Conservation (phyloP, 2,329 filamentous ascomycete genomes). For the Cladosporium velox region DNA sequence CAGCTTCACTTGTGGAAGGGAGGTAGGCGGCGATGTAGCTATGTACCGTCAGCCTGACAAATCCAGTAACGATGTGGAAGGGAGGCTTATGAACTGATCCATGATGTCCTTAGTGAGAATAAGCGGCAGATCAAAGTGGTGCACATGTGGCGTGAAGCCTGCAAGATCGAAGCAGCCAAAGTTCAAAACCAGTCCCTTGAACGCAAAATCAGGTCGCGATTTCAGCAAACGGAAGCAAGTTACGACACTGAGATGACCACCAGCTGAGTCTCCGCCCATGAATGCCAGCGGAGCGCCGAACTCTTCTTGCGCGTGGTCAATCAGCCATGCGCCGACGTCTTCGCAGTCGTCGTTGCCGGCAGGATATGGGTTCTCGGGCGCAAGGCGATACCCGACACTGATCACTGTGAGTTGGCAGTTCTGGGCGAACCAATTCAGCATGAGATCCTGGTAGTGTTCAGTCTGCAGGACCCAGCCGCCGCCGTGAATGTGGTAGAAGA, state of each 20-base stretch:
- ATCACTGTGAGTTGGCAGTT: slow-evolving; percentile 52
- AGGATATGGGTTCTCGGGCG: slow-evolving; percentile 61
- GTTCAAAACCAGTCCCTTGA: slow-evolving; percentile 55
- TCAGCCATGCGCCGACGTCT: slow-evolving; percentile 57
- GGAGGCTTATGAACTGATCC: slow-evolving; percentile 34
- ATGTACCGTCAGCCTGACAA: background rate
- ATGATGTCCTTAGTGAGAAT: slow-evolving; percentile 53
- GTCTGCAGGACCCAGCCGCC: slow-evolving; percentile 50
- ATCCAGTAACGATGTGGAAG: background rate
- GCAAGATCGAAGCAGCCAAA: slow-evolving; percentile 56
- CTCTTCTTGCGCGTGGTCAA: slow-evolving; percentile 47
- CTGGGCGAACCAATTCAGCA: slow-evolving; percentile 55
- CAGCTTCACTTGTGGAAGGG: slow-evolving; percentile 44
- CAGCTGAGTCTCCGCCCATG: slow-evolving; percentile 54
- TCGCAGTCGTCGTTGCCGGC: slow-evolving; percentile 58
- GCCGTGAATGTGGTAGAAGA: slow-evolving; percentile 59
- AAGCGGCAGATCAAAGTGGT: slow-evolving; percentile 44
- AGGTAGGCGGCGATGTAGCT: slow-evolving; percentile 50
- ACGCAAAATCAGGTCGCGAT: slow-evolving; percentile 41
- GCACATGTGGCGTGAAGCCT: slow-evolving; percentile 44
- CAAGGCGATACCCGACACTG: slow-evolving; percentile 61
- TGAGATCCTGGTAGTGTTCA: slow-evolving; percentile 48
- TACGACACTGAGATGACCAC: slow-evolving; percentile 52
- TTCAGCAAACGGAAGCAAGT: slow-evolving; percentile 52
- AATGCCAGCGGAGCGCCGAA: slow-evolving; percentile 47